Evolutionary conservation across 1,284 basidiomycete genomes (phyloP).

Genomic region (Ceraceosorus bombacis): DNA sequence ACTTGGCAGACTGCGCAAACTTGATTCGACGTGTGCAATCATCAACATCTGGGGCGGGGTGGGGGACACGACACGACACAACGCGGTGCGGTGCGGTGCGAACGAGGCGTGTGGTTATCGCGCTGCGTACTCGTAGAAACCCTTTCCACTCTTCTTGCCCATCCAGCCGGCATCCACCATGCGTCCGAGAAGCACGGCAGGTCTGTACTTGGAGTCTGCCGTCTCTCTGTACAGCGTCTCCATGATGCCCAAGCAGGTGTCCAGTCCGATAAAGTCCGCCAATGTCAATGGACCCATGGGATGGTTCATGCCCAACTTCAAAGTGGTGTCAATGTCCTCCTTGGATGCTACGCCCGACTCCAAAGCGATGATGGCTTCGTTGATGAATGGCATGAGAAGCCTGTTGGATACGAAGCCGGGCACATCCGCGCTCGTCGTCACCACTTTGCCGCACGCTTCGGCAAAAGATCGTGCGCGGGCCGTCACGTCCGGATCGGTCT

Average conservation of each 20-base stretch:
- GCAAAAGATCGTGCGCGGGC: slow-evolving; percentile 75
- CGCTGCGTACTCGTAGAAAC: slow-evolving; percentile 38
- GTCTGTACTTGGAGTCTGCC: slow-evolving; percentile 93
- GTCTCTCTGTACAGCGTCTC: slow-evolving; percentile 58
- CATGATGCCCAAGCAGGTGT: slow-evolving; percentile 65
- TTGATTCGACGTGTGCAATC: too few relatives aligned
- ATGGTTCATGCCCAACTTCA: slow-evolving; percentile 88
- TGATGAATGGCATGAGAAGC: slow-evolving; percentile 83
- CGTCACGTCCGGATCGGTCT: slow-evolving; percentile 72
- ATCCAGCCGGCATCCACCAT: slow-evolving; percentile 96
- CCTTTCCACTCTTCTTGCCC: slow-evolving; percentile 66
- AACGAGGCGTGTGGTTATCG: neutral
- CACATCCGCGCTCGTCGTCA: slow-evolving; percentile 59
- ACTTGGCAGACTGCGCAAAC: too few relatives aligned
- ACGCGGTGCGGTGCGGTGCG: too few relatives aligned
- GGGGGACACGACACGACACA: too few relatives aligned
- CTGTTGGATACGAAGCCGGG: slow-evolving; percentile 60
- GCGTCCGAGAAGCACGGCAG: slow-evolving; percentile 74
- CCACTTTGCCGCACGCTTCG: slow-evolving; percentile 70
- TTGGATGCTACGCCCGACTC: slow-evolving; percentile 85
- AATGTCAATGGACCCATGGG: slow-evolving; percentile 66
- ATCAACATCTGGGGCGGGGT: too few relatives aligned
- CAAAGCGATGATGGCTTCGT: slow-evolving; percentile 83
- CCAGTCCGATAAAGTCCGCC: slow-evolving; percentile 71
- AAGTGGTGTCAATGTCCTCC: slow-evolving; percentile 90